Percentiles rank a stretch among this genome's conserved stretches.
Evolutionary conservation across 176 grass and related monocot genomes (phyloP).

Genomic region (Hordeum vulgare): DNA sequence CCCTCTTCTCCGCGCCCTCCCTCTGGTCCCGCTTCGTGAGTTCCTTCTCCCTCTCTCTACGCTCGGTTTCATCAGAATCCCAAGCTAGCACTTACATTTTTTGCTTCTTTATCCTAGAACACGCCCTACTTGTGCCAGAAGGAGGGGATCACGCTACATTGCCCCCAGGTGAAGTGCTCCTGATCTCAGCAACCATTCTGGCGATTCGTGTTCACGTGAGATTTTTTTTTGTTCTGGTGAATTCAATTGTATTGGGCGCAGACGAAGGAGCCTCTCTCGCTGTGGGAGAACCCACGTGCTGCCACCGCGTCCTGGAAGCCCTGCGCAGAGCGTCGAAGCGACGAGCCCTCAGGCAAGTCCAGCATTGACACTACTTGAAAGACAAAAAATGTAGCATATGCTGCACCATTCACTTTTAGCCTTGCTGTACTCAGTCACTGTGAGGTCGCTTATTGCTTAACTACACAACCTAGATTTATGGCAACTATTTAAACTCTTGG

Average conservation of each 20-base stretch:
- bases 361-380: background rate
- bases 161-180: slow-evolving; percentile 45
- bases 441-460: background rate
- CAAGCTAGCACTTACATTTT: background rate
- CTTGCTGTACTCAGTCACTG: background rate
- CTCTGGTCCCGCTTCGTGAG: slow-evolving; percentile 80
- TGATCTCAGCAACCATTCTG: background rate
- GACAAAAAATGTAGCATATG: background rate
- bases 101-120: slow-evolving; percentile 14
- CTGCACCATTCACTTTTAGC: background rate
- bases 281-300: slow-evolving; percentile 77
- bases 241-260: slow-evolving; percentile 15
- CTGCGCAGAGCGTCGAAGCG: slow-evolving; percentile 46
- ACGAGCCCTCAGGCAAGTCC: slow-evolving; percentile 57
- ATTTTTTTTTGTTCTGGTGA: background rate
- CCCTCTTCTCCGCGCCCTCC: slow-evolving; percentile 42
- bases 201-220: background rate
- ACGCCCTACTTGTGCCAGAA: slow-evolving; percentile 49
- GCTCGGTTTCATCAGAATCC: background rate
- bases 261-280: slow-evolving; percentile 50
- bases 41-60: background rate
- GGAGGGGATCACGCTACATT: slow-evolving; percentile 62
- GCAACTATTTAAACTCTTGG: background rate
- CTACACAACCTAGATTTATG: background rate
- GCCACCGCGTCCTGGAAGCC: slow-evolving; percentile 71